These are phyloP conservation scores for Lycium ferocissimum DNA, from an alignment of 257 asterid genomes.

Conservation along the genomic window DNA sequence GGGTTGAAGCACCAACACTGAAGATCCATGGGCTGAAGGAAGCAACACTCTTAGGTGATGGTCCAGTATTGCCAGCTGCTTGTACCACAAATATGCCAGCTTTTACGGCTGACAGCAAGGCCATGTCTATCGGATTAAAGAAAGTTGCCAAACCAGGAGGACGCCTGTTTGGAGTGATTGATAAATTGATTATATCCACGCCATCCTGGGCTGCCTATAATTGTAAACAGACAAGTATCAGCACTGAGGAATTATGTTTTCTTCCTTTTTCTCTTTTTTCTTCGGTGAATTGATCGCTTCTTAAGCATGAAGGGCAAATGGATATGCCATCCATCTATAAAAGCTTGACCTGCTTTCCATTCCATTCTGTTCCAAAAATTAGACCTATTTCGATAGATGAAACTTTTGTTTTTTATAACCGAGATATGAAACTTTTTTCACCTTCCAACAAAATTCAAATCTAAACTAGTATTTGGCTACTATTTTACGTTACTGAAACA, in stretches of 20 bases:
- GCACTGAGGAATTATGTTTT: neutral
- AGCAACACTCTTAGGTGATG: conserved; percentile 85
- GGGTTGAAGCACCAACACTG: conserved; percentile 95
- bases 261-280: neutral
- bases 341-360: neutral
- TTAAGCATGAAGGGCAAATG: conserved; percentile 17
- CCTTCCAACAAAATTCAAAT: conserved; percentile 10
- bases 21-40: conserved; percentile 99
- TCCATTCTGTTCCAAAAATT: neutral
- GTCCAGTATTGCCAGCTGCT: conserved; percentile 99
- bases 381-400: neutral
- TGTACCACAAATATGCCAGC: conserved; percentile 90
- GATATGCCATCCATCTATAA: neutral
- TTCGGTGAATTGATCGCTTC: neutral
- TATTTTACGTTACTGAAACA: neutral
- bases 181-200: conserved; percentile 90
- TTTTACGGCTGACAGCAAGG: conserved; percentile 87
- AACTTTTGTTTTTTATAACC: neutral
- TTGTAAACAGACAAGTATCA: conserved; percentile 22
- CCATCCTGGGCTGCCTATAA: conserved; percentile 97
- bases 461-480: neutral
- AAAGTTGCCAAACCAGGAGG: conserved; percentile 97
- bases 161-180: conserved; percentile 96
- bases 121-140: conserved; percentile 99
- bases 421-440: neutral